These are phyloP conservation scores for Tetrahymena malaccensis DNA, from an alignment of 73 alveolate species.

Conservation along the genomic window DNA sequence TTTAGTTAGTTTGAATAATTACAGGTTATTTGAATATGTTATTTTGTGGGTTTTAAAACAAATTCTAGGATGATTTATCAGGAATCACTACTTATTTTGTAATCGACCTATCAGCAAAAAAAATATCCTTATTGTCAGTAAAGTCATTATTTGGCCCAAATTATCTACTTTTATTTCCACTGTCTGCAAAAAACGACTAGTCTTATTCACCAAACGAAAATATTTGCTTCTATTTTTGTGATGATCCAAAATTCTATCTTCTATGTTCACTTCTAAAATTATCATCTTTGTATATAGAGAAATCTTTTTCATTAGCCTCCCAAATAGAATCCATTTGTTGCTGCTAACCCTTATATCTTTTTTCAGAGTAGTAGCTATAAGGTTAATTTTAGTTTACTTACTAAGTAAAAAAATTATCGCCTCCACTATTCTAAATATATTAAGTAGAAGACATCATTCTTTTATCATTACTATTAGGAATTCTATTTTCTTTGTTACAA, in stretches of 20 bases:
- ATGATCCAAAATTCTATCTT: not conserved
- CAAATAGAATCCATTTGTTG: not conserved
- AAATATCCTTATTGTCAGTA: not conserved
- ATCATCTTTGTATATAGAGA: not conserved
- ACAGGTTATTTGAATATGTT: not conserved
- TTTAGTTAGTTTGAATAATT: not conserved
- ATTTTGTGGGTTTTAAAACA: not conserved
- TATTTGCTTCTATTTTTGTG: not conserved
- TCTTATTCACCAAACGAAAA: not conserved
- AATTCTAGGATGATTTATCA: not conserved
- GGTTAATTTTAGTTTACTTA: not conserved
- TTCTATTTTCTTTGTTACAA: not conserved
- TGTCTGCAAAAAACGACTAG: not conserved
- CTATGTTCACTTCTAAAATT: not conserved
- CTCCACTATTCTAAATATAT: not conserved
- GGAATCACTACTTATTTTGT: not conserved
- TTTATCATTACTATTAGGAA: not conserved
- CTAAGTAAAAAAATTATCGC: not conserved
- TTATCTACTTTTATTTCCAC: not conserved
- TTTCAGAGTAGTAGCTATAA: not conserved
- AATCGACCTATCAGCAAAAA: not conserved
- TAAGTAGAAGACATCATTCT: not conserved
- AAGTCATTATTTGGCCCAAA: not conserved
- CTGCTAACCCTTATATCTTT: not conserved
- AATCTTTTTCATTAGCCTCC: not conserved